Percentiles rank a stretch among this genome's conserved stretches.
phyloP scores from a whole-genome alignment of 306 rosid genomes.

The Trifolium repens region DNA sequence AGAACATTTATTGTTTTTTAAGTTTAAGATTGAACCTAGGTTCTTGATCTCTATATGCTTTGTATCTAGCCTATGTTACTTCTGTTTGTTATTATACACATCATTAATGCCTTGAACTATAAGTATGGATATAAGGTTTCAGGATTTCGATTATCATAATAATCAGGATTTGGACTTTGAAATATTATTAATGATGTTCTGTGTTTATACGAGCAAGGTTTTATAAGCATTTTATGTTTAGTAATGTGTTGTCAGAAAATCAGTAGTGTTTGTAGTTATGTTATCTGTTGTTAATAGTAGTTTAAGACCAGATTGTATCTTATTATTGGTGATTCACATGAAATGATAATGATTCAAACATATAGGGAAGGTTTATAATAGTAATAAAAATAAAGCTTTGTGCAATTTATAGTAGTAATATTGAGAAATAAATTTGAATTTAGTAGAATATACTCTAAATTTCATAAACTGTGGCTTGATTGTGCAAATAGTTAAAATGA shows the following conservation, averaged over 20 bases:
- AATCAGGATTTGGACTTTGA: background rate
- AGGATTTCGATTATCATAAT: background rate
- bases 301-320: constrained; percentile 8
- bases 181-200: background rate
- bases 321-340: constrained; percentile 4
- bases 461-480: background rate
- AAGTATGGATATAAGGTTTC: background rate
- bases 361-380: too few relatives aligned
- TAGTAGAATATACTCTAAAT: background rate
- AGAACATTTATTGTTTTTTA: background rate
- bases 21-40: background rate
- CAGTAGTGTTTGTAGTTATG: background rate
- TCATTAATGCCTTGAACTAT: too few relatives aligned
- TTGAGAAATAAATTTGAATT: background rate
- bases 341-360: too few relatives aligned
- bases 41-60: background rate
- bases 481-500: background rate
- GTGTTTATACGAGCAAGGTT: background rate
- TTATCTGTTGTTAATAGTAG: background rate
- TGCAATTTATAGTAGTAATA: background rate
- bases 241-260: background rate
- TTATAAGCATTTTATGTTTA: background rate
- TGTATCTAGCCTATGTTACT: too few relatives aligned
- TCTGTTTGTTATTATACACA: too few relatives aligned
- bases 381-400: too few relatives aligned